Evolutionary conservation across 2,329 filamentous ascomycete genomes (phyloP), one percentile per base, ranked within the genome.

Genomic region (Pseudogymnoascus sp.): DNA sequence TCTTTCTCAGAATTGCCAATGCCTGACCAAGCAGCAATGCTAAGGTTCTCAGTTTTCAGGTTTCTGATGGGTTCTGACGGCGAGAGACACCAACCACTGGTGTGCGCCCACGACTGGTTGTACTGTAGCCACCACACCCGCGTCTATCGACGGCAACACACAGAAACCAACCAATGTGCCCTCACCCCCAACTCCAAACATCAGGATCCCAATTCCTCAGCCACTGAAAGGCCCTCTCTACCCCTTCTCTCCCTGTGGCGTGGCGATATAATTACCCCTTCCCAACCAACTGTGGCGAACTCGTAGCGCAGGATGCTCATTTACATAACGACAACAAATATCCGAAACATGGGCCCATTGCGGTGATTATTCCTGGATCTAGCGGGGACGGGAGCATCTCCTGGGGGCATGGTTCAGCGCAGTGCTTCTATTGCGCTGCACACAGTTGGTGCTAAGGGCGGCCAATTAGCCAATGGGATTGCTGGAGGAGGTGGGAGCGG

Each of bases 291-390:
- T 50, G 44, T 50, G 44, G 44, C 44, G 13, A 50, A 26, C 33
- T 35, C 5, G 23, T 5, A 26, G 23, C 26, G 44, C 44, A 50
- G 44, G 44, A 50, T 50, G 44, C 21, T 50, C 15, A 29, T 50
- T 50, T 50, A 31, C 44, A 50, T 31, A 50, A 33, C 31, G 11
- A 50, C 44, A 50, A 10, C 23, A 50, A 50, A 50, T 50, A 50
- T 50, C 44, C 44, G 44, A 50, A 50, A 50, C 44, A 53, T 53
- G 46, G 46, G 46, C 46, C 46, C 46, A 53, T 53, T 53, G 23
- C 26, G 46, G 46, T 53, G 46, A 53, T 53, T 53, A 53, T 53
- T 53, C n/a, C 23, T 53, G 15, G 26, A 53, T 53, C 46, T 31
- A 53, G 46, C 26, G 46, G 46, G 46, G 15, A 53, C 46, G 23